Percentiles rank a stretch among this genome's conserved stretches.
phyloP scores from a whole-genome alignment of 2,329 filamentous ascomycete species.

The Scytalidium sp. region DNA sequence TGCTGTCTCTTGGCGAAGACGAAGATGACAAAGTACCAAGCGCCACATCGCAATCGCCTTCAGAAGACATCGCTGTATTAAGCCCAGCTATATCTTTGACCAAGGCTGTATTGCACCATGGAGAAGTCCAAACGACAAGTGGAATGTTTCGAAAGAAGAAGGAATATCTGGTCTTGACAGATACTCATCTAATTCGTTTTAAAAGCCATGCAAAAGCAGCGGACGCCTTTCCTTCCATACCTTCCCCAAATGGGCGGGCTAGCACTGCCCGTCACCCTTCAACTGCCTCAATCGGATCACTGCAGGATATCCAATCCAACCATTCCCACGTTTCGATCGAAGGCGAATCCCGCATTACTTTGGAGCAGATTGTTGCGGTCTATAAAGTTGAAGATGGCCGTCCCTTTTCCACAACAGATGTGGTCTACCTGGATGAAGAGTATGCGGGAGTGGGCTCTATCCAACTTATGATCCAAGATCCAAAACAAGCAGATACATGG shows the following conservation, averaged over 20 bases:
- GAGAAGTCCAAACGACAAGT: constrained; percentile 67
- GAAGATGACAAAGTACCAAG: constrained; percentile 16
- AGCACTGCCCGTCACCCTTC: constrained; percentile 51
- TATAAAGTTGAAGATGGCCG: constrained; percentile 66
- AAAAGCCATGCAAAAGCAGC: constrained; percentile 64
- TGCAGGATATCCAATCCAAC: constrained; percentile 58
- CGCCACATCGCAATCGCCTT: constrained; percentile 21
- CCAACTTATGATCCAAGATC: constrained; percentile 61
- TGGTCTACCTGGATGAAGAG: constrained; percentile 66
- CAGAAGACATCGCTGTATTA: constrained; percentile 13
- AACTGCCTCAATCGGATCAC: constrained; percentile 55
- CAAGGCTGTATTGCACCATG: constrained; percentile 57
- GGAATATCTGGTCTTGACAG: constrained; percentile 70
- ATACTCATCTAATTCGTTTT: constrained; percentile 65
- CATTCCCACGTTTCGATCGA: constrained; percentile 45
- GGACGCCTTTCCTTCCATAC: constrained; percentile 57
- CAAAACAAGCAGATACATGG: constrained; percentile 65
- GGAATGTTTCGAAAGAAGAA: constrained; percentile 70
- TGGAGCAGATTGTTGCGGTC: constrained; percentile 65
- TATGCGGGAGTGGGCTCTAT: constrained; percentile 57
- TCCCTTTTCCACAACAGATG: constrained; percentile 63
- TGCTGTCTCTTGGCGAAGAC: constrained; percentile 21
- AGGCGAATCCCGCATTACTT: constrained; percentile 49
- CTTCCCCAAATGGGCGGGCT: constrained; percentile 36
- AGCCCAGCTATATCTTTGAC: constrained; percentile 10